phyloP scores from a whole-genome alignment of 164 flowering plant genomes.

The Annona cherimola region DNA sequence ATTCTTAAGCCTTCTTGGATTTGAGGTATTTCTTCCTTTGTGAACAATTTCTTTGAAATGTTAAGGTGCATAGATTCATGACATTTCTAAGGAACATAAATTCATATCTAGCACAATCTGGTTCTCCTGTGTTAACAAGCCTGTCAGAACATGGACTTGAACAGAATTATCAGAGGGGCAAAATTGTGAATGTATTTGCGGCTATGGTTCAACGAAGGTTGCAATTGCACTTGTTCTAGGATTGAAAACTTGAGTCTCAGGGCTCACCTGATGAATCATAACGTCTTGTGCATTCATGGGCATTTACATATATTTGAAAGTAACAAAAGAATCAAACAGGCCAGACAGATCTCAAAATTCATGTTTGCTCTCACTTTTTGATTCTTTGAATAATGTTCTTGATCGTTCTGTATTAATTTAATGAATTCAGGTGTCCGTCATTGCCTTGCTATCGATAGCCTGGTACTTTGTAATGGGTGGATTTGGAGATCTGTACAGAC shows the following conservation, averaged over 20 bases:
- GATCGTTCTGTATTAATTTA: not conserved
- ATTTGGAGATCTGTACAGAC: slow-evolving; percentile 24
- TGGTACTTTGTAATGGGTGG: slow-evolving; percentile 54
- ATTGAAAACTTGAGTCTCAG: too few species aligned
- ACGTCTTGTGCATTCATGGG: not conserved
- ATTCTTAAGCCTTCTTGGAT: slow-evolving; percentile 70
- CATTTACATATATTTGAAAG: not conserved
- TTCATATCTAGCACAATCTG: not conserved
- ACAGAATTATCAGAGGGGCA: not conserved
- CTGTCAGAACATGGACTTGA: not conserved
- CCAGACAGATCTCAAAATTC: not conserved
- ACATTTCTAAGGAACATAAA: not conserved
- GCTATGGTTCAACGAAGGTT: not conserved
- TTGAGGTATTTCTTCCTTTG: slow-evolving; percentile 46
- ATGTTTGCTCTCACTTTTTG: not conserved
- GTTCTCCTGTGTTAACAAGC: not conserved
- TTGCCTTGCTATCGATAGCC: slow-evolving; percentile 49
- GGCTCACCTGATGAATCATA: not conserved
- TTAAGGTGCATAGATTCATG: not conserved
- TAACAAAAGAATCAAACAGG: not conserved
- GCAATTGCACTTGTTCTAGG: not conserved
- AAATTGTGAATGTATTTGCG: not conserved
- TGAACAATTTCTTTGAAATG: not conserved
- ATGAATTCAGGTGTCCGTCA: slow-evolving; percentile 43
- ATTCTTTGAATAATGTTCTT: too few species aligned